These are phyloP conservation scores for Aspergillus sp. DNA, from an alignment of 2,329 filamentous ascomycete species.

Conservation along the genomic window DNA sequence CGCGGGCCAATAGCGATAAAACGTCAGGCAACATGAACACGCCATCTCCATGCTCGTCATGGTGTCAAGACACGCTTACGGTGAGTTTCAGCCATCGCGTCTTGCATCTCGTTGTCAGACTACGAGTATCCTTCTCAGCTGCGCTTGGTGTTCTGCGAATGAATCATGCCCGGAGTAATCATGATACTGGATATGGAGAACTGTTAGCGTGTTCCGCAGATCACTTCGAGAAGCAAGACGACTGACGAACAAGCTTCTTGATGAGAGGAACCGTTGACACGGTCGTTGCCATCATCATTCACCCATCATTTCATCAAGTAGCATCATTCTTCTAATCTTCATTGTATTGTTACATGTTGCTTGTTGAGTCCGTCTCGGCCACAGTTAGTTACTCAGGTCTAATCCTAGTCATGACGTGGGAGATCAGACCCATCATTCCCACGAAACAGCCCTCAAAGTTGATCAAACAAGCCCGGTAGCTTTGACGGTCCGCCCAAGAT, in stretches of 20 bases:
- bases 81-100: neutral
- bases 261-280: too few relatives aligned
- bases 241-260: neutral
- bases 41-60: neutral
- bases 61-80: neutral
- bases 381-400: neutral
- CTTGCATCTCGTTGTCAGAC: neutral
- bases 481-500: neutral
- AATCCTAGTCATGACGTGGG: slow-evolving; percentile 12
- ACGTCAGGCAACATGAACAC: slow-evolving; percentile 5
- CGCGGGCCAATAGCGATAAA: slow-evolving; percentile 15
- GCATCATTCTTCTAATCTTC: too few relatives aligned
- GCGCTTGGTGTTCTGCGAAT: neutral
- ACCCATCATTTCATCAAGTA: neutral
- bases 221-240: neutral
- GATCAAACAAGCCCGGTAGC: neutral
- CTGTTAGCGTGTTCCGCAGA: neutral
- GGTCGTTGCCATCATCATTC: neutral
- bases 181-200: neutral
- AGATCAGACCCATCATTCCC: neutral
- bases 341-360: slow-evolving; percentile 1
- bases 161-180: neutral
- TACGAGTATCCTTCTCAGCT: neutral
- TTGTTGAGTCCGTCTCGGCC: neutral
- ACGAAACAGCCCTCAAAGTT: neutral